Evolutionary conservation across 768 basidiomycete species (phyloP).

Genomic region (Hortiboletus campestris): DNA sequence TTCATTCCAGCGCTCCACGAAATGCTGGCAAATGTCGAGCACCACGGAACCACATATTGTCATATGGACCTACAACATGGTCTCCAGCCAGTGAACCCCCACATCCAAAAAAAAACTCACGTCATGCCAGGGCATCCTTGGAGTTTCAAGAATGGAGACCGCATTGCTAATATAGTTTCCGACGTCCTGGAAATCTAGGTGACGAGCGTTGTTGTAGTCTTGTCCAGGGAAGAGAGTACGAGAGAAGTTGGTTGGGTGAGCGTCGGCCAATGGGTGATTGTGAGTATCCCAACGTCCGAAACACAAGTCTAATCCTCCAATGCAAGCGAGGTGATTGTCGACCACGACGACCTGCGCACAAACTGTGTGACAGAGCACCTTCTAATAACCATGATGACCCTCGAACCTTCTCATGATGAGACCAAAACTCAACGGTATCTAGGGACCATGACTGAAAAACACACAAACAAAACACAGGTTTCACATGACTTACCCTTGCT

Average conservation of each 20-base stretch:
- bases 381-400: neutral
- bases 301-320: slow-evolving; percentile 94
- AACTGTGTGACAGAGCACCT: neutral
- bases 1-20: slow-evolving; percentile 89
- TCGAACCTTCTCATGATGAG: slow-evolving; percentile 80
- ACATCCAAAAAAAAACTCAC: slow-evolving; percentile 43
- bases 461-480: neutral
- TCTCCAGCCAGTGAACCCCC: neutral
- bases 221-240: slow-evolving; percentile 89
- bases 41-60: slow-evolving; percentile 79
- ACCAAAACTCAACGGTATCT: slow-evolving; percentile 87
- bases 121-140: slow-evolving; percentile 96
- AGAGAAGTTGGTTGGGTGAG: slow-evolving; percentile 81
- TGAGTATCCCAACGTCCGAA: slow-evolving; percentile 98
- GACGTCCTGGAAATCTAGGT: slow-evolving; percentile 84
- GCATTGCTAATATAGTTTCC: slow-evolving; percentile 70
- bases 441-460: neutral
- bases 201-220: slow-evolving; percentile 90
- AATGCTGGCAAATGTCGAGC: slow-evolving; percentile 91
- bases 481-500: slow-evolving; percentile 51
- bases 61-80: slow-evolving; percentile 65
- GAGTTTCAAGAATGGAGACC: slow-evolving; percentile 62
- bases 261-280: slow-evolving; percentile 87
- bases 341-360: slow-evolving; percentile 64
- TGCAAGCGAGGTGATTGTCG: slow-evolving; percentile 81